phyloP scores from a whole-genome alignment of 352 stramenopile species.

The Globisporangium nagaii region DNA sequence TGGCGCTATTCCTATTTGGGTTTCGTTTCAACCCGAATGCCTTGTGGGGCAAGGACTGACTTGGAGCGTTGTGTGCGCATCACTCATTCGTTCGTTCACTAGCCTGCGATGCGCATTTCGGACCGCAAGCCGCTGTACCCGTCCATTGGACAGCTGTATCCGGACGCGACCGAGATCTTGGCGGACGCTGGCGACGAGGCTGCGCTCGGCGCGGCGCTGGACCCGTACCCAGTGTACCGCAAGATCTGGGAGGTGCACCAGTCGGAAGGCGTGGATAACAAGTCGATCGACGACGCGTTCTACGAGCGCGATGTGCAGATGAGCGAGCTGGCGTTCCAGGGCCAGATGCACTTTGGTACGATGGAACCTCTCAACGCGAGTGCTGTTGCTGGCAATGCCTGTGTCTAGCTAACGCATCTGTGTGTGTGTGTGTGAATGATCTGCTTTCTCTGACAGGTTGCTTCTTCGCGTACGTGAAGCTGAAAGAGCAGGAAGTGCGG shows the following conservation, averaged over 20 bases:
- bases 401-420: neutral
- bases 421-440: neutral
- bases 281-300: conserved; percentile 99
- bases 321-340: conserved; percentile 97
- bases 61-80: conserved; percentile 16
- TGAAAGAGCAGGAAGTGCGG: conserved; percentile 99
- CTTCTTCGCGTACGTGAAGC: conserved; percentile 99
- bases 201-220: conserved; percentile 83
- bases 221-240: conserved; percentile 95
- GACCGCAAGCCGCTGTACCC: conserved; percentile 97
- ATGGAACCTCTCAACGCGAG: too few species aligned
- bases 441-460: too few species aligned
- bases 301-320: conserved; percentile 99
- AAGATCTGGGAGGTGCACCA: conserved; percentile 97
- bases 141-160: conserved; percentile 96
- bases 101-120: conserved; percentile 95
- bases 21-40: neutral
- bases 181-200: conserved; percentile 91
- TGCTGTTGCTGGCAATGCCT: neutral
- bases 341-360: conserved; percentile 98
- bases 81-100: neutral
- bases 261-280: conserved; percentile 90
- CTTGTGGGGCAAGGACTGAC: neutral
- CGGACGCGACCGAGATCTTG: conserved; percentile 92
- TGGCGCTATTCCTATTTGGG: neutral